phyloP scores from a whole-genome alignment of 257 asterid genomes.

The Rehmannia glutinosa region DNA sequence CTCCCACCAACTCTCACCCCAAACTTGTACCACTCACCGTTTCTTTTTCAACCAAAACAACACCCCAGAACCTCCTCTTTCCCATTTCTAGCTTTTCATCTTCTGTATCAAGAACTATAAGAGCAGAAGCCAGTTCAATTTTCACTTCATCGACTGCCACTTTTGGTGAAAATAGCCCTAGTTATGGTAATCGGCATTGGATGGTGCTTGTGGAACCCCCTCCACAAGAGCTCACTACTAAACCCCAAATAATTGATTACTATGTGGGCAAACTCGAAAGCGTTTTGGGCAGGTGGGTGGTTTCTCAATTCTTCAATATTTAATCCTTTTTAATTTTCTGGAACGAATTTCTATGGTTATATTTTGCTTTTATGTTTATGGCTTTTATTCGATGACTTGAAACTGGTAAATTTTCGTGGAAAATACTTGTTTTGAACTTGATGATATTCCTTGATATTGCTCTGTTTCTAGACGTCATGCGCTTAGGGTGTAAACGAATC shows the following conservation, averaged over 20 bases:
- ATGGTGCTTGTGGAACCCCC: slow-evolving; percentile 70
- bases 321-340: neutral
- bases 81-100: slow-evolving; percentile 19
- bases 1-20: slow-evolving; percentile 19
- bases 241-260: slow-evolving; percentile 59
- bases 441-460: too few species aligned
- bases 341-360: too few species aligned
- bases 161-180: neutral
- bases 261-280: slow-evolving; percentile 58
- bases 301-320: neutral
- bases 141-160: slow-evolving; percentile 18
- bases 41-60: slow-evolving; percentile 19
- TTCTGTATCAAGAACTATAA: slow-evolving; percentile 20
- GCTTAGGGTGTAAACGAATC: too few species aligned
- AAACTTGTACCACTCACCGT: slow-evolving; percentile 14
- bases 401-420: neutral
- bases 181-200: slow-evolving; percentile 51
- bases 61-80: neutral
- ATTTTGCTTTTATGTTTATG: neutral
- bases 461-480: neutral
- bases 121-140: slow-evolving; percentile 17
- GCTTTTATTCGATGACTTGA: neutral
- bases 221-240: slow-evolving; percentile 35
- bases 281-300: slow-evolving; percentile 63
- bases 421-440: neutral